Percentiles rank a stretch among this genome's conserved stretches.
These are phyloP conservation scores for Solanum appendiculatum DNA, from an alignment of 257 asterid species.

Conservation along the genomic window DNA sequence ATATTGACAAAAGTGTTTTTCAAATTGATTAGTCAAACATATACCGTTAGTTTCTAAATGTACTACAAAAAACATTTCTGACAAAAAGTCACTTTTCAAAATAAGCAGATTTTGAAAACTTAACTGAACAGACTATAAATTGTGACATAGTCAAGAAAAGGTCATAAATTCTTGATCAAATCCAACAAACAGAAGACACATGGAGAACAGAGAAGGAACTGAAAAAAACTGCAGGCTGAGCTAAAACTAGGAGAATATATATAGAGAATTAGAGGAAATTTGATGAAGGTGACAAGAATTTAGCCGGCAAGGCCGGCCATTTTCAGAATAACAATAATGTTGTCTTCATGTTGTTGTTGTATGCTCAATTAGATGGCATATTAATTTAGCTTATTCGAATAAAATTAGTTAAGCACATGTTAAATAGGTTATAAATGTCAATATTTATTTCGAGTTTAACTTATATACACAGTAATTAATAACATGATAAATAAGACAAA, in stretches of 20 bases:
- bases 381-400: not conserved
- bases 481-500: not conserved
- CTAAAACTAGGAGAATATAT: not conserved
- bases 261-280: not conserved
- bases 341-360: not conserved
- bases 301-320: slow-evolving; percentile 23
- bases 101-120: not conserved
- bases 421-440: not conserved
- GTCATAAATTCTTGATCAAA: slow-evolving; percentile 22
- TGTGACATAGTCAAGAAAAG: slow-evolving; percentile 10
- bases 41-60: not conserved
- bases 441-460: not conserved
- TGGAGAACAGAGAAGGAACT: not conserved
- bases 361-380: not conserved
- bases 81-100: not conserved
- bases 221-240: not conserved
- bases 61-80: not conserved
- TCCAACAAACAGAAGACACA: not conserved
- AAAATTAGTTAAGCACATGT: not conserved
- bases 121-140: not conserved
- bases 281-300: slow-evolving; percentile 4
- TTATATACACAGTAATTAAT: not conserved
- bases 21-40: not conserved
- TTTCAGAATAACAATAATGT: not conserved
- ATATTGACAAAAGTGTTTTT: not conserved